phyloP scores from a whole-genome alignment of 495 filamentous ascomycete species.

The Hypoxylon rickii region DNA sequence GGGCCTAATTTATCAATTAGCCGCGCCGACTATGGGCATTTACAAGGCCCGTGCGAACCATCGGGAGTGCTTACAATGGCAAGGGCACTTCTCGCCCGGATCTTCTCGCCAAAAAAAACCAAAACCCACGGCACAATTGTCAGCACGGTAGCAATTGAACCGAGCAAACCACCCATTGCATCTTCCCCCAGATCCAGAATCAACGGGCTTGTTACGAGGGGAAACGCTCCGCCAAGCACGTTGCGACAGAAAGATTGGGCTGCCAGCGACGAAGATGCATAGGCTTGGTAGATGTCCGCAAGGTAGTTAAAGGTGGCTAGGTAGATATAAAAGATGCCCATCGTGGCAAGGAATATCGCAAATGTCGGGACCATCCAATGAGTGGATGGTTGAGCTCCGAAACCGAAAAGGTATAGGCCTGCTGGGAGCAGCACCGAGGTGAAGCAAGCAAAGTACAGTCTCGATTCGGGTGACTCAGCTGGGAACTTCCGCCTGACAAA shows the following conservation, averaged over 20 bases:
- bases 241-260: constrained; percentile 87
- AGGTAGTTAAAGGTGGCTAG: constrained; percentile 93
- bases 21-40: background rate
- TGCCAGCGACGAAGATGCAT: constrained; percentile 84
- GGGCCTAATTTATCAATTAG: constrained; percentile 15
- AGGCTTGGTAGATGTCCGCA: constrained; percentile 86
- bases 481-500: constrained; percentile 47
- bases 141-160: constrained; percentile 70
- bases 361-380: constrained; percentile 81
- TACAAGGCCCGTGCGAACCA: background rate
- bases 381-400: constrained; percentile 67
- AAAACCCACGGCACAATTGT: constrained; percentile 86
- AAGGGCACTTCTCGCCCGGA: constrained; percentile 78
- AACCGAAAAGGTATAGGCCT: constrained; percentile 75
- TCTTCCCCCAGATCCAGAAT: constrained; percentile 73
- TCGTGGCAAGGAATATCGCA: constrained; percentile 72
- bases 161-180: constrained; percentile 75
- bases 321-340: constrained; percentile 89
- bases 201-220: constrained; percentile 72
- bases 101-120: constrained; percentile 76
- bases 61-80: constrained; percentile 50
- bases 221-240: constrained; percentile 81
- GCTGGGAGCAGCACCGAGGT: constrained; percentile 67
- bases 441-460: constrained; percentile 83
- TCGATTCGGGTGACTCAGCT: constrained; percentile 67